Evolutionary conservation across 768 basidiomycete genomes (phyloP), one percentile per base, ranked within the genome.

Genomic region (Tulasnella sp.): DNA sequence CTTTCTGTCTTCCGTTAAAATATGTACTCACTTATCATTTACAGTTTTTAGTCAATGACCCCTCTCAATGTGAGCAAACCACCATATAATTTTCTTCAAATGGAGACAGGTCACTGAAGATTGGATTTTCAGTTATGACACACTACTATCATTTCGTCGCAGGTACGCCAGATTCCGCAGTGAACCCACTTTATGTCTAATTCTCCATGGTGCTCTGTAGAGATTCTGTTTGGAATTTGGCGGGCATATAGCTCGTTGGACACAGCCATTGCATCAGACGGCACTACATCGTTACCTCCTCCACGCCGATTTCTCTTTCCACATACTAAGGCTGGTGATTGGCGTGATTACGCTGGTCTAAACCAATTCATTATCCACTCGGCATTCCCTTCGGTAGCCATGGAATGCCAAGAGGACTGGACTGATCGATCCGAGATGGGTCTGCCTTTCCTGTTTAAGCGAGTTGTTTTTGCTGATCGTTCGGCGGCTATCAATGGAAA

Each of bases 121-220:
- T 8, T 29, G 22, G 19, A 19, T 19, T 9, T 48, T 43, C 25
- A 87, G 84, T 58, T 66, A 74, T 93, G 49, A 83, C 82, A 0
- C 90, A 93, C 64, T 93, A 92, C 62, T 93, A 90, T 63, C 90
- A 96, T 61, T 91, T 85, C 77, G 77, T 82, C 28, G 89, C 90
- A n/a, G 49, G 49, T 42, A 10, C 40, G 49, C 22, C 40, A 28
- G 3, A 24, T 2, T 13, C 49, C 31, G 10, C 29, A 15, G n/a
- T n/a, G n/a, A n/a, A n/a, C n/a, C n/a, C n/a, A n/a, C n/a, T n/a
- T n/a, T n/a, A n/a, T 35, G 34, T 16, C 34, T 12, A 35, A 12
- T 35, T 12, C 12, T 35, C 16, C 34, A 12, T 35, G 12, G 5
- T 5, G 19, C n/a, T 25, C 39, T 20, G 19, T 40, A 40, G 67